phyloP scores from a whole-genome alignment of 2,329 filamentous ascomycete species.

The Ophiostoma fasciatum region DNA sequence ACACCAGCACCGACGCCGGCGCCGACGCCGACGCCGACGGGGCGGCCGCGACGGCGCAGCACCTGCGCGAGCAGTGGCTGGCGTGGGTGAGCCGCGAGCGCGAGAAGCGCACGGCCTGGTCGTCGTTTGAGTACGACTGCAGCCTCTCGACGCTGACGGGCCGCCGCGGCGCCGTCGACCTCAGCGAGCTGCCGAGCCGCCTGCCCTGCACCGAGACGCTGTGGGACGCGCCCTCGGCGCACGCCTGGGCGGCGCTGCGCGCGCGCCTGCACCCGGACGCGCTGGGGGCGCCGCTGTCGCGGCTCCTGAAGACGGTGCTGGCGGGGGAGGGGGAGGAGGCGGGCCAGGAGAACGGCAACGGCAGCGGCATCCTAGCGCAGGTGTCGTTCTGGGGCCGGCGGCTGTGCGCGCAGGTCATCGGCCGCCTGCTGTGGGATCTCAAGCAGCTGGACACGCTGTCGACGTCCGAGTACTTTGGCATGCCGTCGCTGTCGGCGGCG shows the following conservation, averaged over 20 bases:
- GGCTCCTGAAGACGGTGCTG: slow-evolving; percentile 9
- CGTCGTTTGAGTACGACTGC: slow-evolving; percentile 20
- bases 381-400: slow-evolving; percentile 16
- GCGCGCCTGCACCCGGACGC: slow-evolving; percentile 8
- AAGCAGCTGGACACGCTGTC: slow-evolving; percentile 17
- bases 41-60: background rate
- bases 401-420: slow-evolving; percentile 17
- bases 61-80: slow-evolving; percentile 13
- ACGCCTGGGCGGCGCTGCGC: slow-evolving; percentile 15
- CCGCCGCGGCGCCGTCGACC: slow-evolving; percentile 16
- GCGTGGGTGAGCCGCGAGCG: slow-evolving; percentile 15
- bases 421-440: slow-evolving; percentile 18
- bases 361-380: background rate
- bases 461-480: slow-evolving; percentile 14
- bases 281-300: slow-evolving; percentile 10
- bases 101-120: slow-evolving; percentile 16
- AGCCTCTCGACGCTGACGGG: slow-evolving; percentile 18
- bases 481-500: slow-evolving; percentile 13
- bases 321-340: slow-evolving; percentile 2
- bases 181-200: slow-evolving; percentile 16
- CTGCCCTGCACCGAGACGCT: slow-evolving; percentile 17
- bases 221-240: slow-evolving; percentile 17
- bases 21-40: slow-evolving; percentile 3
- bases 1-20: background rate
- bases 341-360: background rate